These are phyloP conservation scores for Chaetomium tenue DNA, from an alignment of 495 filamentous ascomycete genomes.

Conservation along the genomic window DNA sequence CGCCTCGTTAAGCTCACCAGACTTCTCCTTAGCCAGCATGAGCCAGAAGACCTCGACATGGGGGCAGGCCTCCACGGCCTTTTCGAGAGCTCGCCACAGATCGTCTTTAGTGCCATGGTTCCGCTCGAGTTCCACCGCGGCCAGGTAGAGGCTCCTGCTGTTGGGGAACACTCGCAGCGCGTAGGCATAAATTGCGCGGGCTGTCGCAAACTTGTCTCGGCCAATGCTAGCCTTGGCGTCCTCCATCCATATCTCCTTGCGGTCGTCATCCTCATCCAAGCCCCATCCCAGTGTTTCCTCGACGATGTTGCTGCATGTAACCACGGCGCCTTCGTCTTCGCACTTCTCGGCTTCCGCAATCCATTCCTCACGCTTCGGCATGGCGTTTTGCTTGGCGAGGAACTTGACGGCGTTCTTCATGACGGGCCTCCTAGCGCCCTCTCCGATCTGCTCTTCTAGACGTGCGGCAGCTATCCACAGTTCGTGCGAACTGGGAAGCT, in stretches of 20 bases:
- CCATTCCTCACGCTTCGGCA: slow-evolving; percentile 97
- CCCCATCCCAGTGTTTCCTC: slow-evolving; percentile 90
- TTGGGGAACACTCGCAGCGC: slow-evolving; percentile 82
- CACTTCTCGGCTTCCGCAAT: slow-evolving; percentile 92
- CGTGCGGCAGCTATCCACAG: slow-evolving; percentile 95
- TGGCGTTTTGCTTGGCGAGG: slow-evolving; percentile 86
- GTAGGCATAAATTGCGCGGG: slow-evolving; percentile 89
- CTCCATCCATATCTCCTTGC: slow-evolving; percentile 92
- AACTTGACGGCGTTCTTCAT: slow-evolving; percentile 93
- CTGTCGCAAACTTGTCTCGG: slow-evolving; percentile 80
- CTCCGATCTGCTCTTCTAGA: slow-evolving; percentile 85
- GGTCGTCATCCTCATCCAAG: slow-evolving; percentile 93
- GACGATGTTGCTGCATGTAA: slow-evolving; percentile 86
- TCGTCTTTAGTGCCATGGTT: slow-evolving; percentile 84
- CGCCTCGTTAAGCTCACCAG: slow-evolving; percentile 80
- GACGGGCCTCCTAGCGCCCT: slow-evolving; percentile 69
- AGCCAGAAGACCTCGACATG: slow-evolving; percentile 91
- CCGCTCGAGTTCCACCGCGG: slow-evolving; percentile 86
- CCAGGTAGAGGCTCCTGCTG: slow-evolving; percentile 79
- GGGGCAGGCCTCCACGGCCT: slow-evolving; percentile 89
- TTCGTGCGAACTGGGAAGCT: slow-evolving; percentile 84
- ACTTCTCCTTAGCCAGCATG: slow-evolving; percentile 89
- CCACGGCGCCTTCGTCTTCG: slow-evolving; percentile 83
- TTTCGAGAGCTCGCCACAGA: slow-evolving; percentile 80
- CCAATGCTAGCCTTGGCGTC: slow-evolving; percentile 78